phyloP scores from a whole-genome alignment of 2,329 filamentous ascomycete species.

The Talaromyces sp. region DNA sequence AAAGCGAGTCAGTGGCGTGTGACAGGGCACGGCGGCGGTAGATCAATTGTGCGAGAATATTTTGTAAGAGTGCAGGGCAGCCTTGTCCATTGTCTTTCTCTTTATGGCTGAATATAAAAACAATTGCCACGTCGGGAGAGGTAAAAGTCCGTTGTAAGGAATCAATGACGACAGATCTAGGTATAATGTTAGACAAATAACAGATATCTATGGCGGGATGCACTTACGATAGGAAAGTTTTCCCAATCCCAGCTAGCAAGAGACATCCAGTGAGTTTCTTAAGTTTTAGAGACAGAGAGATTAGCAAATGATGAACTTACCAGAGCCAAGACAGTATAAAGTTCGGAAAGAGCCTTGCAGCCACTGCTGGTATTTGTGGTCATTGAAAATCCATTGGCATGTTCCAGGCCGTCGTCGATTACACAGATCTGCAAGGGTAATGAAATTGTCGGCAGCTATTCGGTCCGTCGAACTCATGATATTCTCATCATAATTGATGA shows the following conservation, averaged over 20 bases:
- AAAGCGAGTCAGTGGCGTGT: slow-evolving; percentile 19
- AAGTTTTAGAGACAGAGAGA: no score
- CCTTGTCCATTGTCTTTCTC: slow-evolving; percentile 17
- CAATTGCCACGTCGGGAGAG: slow-evolving; percentile 22
- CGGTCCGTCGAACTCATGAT: slow-evolving; percentile 16
- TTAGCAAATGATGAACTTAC: slow-evolving; percentile 13
- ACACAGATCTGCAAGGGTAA: slow-evolving; percentile 24
- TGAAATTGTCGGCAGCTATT: slow-evolving; percentile 19
- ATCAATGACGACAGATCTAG: slow-evolving; percentile 24
- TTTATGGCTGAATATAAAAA: slow-evolving; percentile 26
- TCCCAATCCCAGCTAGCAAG: slow-evolving; percentile 24
- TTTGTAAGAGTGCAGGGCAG: slow-evolving; percentile 19
- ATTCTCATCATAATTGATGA: slow-evolving; percentile 17
- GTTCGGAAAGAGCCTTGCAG: slow-evolving; percentile 20
- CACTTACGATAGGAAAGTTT: slow-evolving; percentile 28
- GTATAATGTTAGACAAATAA: background rate
- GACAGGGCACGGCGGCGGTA: slow-evolving; percentile 22
- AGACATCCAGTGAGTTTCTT: background rate
- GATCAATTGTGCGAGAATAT: slow-evolving; percentile 26
- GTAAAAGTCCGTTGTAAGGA: slow-evolving; percentile 23
- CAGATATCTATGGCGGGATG: background rate
- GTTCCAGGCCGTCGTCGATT: slow-evolving; percentile 21
- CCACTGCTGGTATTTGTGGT: slow-evolving; percentile 21
- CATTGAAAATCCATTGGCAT: slow-evolving; percentile 24
- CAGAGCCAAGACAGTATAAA: slow-evolving; percentile 23